phyloP scores from a whole-genome alignment of 768 basidiomycete species.

The Chalciporus chontae region DNA sequence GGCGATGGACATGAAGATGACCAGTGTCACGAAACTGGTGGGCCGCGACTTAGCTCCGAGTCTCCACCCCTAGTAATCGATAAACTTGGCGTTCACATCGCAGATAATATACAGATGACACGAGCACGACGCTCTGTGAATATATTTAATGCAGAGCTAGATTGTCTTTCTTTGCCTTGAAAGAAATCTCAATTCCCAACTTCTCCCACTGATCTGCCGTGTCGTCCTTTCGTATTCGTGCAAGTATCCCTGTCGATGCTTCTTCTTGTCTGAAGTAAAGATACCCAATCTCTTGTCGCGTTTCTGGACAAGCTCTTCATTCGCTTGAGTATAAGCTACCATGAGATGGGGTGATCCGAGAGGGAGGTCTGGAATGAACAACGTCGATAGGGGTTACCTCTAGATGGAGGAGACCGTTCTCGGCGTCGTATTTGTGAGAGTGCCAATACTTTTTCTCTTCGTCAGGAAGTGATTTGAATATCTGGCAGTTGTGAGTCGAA shows the following conservation, averaged over 20 bases:
- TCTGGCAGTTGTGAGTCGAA: constrained; percentile 11
- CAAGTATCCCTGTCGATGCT: constrained; percentile 36
- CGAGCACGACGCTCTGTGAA: not conserved
- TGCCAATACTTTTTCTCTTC: constrained; percentile 54
- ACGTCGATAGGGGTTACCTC: constrained; percentile 13
- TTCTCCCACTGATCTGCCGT: constrained; percentile 39
- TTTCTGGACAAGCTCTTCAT: constrained; percentile 25
- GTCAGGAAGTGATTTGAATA: constrained; percentile 38
- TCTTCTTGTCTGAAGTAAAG: constrained; percentile 32
- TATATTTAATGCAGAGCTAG: not conserved
- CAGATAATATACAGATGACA: not conserved
- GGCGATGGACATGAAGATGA: constrained; percentile 32
- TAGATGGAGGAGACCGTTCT: constrained; percentile 33
- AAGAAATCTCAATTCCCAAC: constrained; percentile 31
- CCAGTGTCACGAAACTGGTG: constrained; percentile 9
- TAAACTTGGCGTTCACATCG: not conserved
- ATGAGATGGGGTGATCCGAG: constrained; percentile 46
- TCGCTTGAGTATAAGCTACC: constrained; percentile 43
- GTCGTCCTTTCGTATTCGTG: constrained; percentile 33
- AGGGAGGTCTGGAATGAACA: constrained; percentile 38
- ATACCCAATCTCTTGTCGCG: constrained; percentile 35
- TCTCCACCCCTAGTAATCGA: not conserved
- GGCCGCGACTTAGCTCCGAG: not conserved
- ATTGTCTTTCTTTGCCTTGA: constrained; percentile 30
- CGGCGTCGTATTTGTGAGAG: constrained; percentile 48